A percentile compares a stretch with the other conserved stretches of the same genome.
phyloP scores from a whole-genome alignment of 192 early-diverging fungal species.

The Cetraspora pellucida region DNA sequence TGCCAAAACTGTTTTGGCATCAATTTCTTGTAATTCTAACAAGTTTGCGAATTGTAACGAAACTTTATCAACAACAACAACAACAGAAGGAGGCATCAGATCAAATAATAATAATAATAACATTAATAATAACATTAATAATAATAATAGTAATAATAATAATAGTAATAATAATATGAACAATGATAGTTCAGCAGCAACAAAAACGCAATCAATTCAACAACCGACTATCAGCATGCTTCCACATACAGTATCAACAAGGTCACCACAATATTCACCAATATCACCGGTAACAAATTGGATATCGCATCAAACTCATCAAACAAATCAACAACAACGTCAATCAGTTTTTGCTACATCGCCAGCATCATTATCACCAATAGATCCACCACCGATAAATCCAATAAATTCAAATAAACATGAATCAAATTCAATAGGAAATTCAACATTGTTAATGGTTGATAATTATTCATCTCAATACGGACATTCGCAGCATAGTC shows the following conservation, averaged over 20 bases:
- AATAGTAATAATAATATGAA: not conserved
- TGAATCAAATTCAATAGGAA: not conserved
- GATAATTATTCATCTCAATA: conserved; percentile 21
- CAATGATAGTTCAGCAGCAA: not conserved
- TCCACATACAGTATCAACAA: not conserved
- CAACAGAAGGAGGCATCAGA: not conserved
- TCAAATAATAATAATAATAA: not conserved
- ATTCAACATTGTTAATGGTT: not conserved
- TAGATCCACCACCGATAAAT: not conserved
- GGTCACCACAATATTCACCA: not conserved
- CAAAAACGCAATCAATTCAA: not conserved
- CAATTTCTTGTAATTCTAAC: not conserved
- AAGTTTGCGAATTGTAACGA: not conserved
- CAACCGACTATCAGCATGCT: not conserved
- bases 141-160: not conserved
- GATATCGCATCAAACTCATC: not conserved
- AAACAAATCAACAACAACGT: conserved; percentile 22
- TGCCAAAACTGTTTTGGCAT: not conserved
- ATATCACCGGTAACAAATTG: not conserved
- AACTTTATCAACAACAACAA: not conserved
- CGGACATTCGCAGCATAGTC: not conserved
- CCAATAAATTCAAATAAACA: not conserved
- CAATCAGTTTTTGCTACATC: conserved; percentile 9
- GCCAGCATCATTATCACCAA: not conserved
- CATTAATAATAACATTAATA: conserved; percentile 4